A percentile compares a stretch with the other conserved stretches of the same genome.
Conservation (phyloP, 129 eudicot genomes). For the Centaurea solstitialis region DNA sequence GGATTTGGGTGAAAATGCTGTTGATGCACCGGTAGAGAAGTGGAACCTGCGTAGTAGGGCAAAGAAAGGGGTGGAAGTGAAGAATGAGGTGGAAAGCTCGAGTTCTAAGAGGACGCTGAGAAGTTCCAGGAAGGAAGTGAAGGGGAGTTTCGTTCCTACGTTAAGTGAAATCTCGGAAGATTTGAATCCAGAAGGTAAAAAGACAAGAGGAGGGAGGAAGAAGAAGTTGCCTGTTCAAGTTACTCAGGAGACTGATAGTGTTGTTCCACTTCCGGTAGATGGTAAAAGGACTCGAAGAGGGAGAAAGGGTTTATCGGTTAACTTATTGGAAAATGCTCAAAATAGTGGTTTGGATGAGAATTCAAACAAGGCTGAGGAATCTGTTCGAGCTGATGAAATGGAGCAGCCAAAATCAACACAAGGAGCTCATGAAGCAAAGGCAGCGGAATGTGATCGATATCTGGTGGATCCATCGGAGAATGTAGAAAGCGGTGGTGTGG, state of each 20-base stretch:
- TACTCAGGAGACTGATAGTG: conserved; percentile 9
- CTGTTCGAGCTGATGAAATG: conserved; percentile 9
- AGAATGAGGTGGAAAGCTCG: conserved; percentile 8
- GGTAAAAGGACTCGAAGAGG: conserved; percentile 25
- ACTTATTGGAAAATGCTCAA: conserved; percentile 3
- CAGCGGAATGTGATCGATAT: conserved; percentile 1
- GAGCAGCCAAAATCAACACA: background rate
- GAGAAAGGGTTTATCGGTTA: conserved; percentile 11
- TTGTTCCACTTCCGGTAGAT: conserved; percentile 28
- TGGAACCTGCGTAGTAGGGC: conserved; percentile 26
- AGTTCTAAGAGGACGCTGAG: conserved; percentile 48
- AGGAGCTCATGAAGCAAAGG: background rate
- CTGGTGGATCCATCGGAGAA: background rate
- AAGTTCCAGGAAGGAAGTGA: conserved; percentile 30
- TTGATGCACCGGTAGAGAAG: conserved; percentile 29
- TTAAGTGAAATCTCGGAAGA: conserved; percentile 4
- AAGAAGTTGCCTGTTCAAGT: background rate
- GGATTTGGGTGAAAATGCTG: conserved; percentile 25
- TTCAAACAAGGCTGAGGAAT: background rate
- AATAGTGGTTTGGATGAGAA: conserved; percentile 24
- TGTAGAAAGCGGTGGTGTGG: conserved; percentile 9
- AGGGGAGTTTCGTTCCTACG: background rate
- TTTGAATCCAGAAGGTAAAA: conserved; percentile 14
- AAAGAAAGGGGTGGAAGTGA: conserved; percentile 13
- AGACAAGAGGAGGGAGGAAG: conserved; percentile 16